Evolutionary conservation across 2,329 filamentous ascomycete species (phyloP).

Genomic region (Fusarium sp.): DNA sequence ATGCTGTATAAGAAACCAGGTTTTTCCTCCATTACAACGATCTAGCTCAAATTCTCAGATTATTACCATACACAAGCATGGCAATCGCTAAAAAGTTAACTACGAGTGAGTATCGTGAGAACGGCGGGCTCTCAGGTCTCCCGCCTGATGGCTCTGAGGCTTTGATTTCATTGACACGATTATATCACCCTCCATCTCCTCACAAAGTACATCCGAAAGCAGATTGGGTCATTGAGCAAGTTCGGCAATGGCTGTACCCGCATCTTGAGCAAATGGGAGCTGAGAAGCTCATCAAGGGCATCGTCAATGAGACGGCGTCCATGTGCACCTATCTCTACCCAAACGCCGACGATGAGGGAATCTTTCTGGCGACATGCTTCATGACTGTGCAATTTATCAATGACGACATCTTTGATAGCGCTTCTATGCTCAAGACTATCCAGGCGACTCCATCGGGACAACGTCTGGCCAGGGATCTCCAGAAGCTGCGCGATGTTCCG

Average conservation of each 20-base stretch:
- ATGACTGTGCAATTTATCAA: not conserved
- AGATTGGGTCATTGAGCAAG: not conserved
- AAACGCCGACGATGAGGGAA: not conserved
- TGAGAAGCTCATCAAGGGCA: not conserved
- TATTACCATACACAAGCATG: not conserved
- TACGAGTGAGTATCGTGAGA: too few species aligned
- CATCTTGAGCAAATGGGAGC: not conserved
- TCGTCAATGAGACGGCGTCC: not conserved
- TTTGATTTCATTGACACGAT: rapidly evolving
- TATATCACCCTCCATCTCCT: not conserved
- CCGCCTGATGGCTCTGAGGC: rapidly evolving
- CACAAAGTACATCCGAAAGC: not conserved
- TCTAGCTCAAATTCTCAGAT: not conserved
- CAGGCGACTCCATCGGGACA: not conserved
- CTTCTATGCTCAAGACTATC: not conserved
- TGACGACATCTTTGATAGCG: not conserved
- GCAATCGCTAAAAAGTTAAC: not conserved
- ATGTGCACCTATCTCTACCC: not conserved
- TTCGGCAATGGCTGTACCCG: not conserved
- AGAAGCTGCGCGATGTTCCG: not conserved
- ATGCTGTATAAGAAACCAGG: rapidly evolving
- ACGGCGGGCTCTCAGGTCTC: rapidly evolving
- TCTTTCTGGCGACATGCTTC: not conserved
- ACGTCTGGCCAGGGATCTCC: rapidly evolving
- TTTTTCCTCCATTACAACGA: not conserved